Evolutionary conservation across 2,329 filamentous ascomycete species (phyloP).

Genomic region (Coniochaeta prunicola): DNA sequence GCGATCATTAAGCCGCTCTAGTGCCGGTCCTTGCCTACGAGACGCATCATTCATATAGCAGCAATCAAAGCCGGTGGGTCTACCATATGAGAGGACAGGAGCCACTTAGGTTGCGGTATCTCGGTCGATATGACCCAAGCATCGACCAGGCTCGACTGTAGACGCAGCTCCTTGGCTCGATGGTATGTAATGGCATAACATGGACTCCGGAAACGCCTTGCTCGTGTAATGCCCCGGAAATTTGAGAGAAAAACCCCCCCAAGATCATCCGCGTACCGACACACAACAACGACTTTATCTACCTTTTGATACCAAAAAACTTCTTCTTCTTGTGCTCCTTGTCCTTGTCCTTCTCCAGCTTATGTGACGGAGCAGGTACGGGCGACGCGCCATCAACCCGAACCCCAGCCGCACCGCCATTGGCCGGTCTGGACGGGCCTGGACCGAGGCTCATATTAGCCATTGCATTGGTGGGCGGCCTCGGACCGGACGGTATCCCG

Average conservation of each 20-base stretch:
- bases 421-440: constrained; percentile 20
- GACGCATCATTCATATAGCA: not conserved
- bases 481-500: constrained; percentile 27
- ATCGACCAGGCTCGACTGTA: not conserved
- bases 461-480: constrained; percentile 43
- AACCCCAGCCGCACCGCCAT: constrained; percentile 18
- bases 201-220: not conserved
- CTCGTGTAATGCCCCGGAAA: not conserved
- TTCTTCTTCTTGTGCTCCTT: constrained; percentile 27
- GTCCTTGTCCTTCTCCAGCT: constrained; percentile 37
- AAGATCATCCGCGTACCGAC: not conserved
- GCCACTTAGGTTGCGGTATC: not conserved
- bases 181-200: not conserved
- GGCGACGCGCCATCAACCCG: too few species aligned
- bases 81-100: not conserved
- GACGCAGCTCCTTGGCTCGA: not conserved
- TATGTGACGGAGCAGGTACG: constrained; percentile 24
- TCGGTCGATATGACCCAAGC: not conserved
- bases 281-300: not conserved
- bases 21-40: not conserved
- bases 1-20: not conserved
- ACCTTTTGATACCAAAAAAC: not conserved
- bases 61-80: not conserved
- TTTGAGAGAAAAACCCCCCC: not conserved
- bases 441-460: constrained; percentile 37